A percentile compares a stretch with the other conserved stretches of the same genome.
Evolutionary conservation across 2,329 filamentous ascomycete species (phyloP).

Genomic region (Chaetomium globosum): DNA sequence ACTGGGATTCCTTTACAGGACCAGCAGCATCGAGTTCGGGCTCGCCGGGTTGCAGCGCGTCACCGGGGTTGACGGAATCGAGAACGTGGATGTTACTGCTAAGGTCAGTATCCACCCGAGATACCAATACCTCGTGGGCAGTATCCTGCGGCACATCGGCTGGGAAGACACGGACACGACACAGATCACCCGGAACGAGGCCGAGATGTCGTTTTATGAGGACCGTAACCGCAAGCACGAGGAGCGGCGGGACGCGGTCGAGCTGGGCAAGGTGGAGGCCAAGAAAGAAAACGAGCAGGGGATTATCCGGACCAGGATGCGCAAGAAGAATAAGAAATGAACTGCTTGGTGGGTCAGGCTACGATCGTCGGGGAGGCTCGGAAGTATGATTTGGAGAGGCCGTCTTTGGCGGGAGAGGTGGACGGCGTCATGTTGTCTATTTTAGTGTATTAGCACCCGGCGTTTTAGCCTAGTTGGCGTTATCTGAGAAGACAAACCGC

Average conservation of each 20-base stretch:
- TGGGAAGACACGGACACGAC: slow-evolving; percentile 66
- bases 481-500: slow-evolving; percentile 17
- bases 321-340: slow-evolving; percentile 36
- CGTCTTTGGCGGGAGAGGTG: neutral
- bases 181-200: slow-evolving; percentile 42
- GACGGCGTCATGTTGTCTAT: slow-evolving; percentile 17
- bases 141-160: slow-evolving; percentile 66
- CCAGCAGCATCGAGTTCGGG: slow-evolving; percentile 77
- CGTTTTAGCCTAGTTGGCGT: slow-evolving; percentile 9
- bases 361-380: neutral
- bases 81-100: slow-evolving; percentile 69
- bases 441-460: slow-evolving; percentile 20
- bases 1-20: slow-evolving; percentile 84
- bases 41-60: slow-evolving; percentile 81
- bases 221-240: slow-evolving; percentile 36
- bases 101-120: slow-evolving; percentile 69
- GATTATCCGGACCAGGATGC: slow-evolving; percentile 34
- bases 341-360: neutral
- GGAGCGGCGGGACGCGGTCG: slow-evolving; percentile 34
- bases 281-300: slow-evolving; percentile 32
- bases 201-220: slow-evolving; percentile 40
- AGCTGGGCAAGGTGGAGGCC: slow-evolving; percentile 27
- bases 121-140: slow-evolving; percentile 69
- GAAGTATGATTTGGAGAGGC: slow-evolving; percentile 18
- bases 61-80: slow-evolving; percentile 64